phyloP scores from a whole-genome alignment of 164 flowering plant genomes.

The Macadamia integrifolia region DNA sequence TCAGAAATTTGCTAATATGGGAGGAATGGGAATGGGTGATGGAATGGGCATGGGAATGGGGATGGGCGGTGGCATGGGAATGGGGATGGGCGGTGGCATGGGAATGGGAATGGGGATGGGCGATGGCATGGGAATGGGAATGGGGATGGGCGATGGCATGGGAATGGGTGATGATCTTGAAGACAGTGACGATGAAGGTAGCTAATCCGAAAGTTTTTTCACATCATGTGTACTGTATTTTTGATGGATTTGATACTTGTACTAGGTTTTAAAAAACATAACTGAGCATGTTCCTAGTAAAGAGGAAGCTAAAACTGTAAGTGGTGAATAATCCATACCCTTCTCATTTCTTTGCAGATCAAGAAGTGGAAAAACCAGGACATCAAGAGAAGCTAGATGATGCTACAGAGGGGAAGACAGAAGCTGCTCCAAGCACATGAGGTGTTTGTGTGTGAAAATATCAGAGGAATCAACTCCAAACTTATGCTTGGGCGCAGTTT shows the following conservation, averaged over 20 bases:
- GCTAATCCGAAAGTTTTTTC: neutral
- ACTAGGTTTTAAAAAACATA: too few species aligned
- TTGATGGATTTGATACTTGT: too few species aligned
- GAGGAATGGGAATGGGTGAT: constrained; percentile 19
- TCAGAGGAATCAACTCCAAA: neutral
- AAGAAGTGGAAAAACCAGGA: constrained; percentile 38
- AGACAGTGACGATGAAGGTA: constrained; percentile 82
- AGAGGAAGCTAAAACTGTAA: too few species aligned
- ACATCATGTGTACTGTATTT: neutral
- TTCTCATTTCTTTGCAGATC: constrained; percentile 14
- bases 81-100: constrained; percentile 14
- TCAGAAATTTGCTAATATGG: constrained; percentile 57
- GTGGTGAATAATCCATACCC: neutral
- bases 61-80: constrained; percentile 9
- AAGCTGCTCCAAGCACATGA: constrained; percentile 23
- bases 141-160: constrained; percentile 23
- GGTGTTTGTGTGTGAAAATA: neutral
- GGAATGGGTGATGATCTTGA: constrained; percentile 36
- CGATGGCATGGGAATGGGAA: constrained; percentile 16
- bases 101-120: constrained; percentile 20
- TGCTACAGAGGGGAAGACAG: constrained; percentile 25
- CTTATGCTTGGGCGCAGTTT: neutral
- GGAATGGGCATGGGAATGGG: constrained; percentile 16
- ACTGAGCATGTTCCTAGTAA: too few species aligned
- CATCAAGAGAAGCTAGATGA: constrained; percentile 22